Evolutionary conservation across 176 grass and related monocot genomes (phyloP).

Genomic region (Leersia perrieri): DNA sequence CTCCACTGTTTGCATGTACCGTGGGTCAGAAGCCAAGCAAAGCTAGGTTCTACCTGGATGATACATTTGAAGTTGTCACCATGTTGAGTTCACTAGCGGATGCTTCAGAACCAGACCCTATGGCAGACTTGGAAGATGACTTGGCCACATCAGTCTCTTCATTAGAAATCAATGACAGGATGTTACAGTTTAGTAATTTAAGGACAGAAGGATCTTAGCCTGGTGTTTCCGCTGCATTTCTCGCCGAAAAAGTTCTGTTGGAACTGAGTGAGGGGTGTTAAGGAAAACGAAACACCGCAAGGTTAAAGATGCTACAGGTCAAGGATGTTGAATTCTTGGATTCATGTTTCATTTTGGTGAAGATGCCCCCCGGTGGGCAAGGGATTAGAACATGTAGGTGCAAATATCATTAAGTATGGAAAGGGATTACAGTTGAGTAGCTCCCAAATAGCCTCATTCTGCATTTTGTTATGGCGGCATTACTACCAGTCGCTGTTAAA

Average conservation of each 20-base stretch:
- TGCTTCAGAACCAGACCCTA: constrained; percentile 41
- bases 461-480: constrained; percentile 1
- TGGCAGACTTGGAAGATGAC: constrained; percentile 26
- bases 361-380: constrained; percentile 21
- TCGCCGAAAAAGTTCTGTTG: constrained; percentile 7
- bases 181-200: constrained; percentile 13
- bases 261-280: neutral
- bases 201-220: constrained; percentile 41
- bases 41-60: constrained; percentile 86
- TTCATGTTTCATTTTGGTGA: constrained; percentile 32
- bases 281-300: constrained; percentile 1
- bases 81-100: constrained; percentile 78
- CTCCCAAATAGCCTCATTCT: neutral
- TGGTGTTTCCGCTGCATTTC: neutral
- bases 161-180: constrained; percentile 25
- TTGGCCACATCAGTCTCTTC: constrained; percentile 33
- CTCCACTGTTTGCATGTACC: constrained; percentile 71
- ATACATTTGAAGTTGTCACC: constrained; percentile 67
- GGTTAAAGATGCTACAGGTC: constrained; percentile 6
- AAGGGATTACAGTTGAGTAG: constrained; percentile 8
- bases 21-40: constrained; percentile 95
- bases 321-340: neutral
- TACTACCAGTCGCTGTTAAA: constrained; percentile 9
- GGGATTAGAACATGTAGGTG: neutral
- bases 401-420: neutral